These are phyloP conservation scores for Excoecaria cochinchinensis DNA, from an alignment of 345 rosid genomes.

Conservation along the genomic window DNA sequence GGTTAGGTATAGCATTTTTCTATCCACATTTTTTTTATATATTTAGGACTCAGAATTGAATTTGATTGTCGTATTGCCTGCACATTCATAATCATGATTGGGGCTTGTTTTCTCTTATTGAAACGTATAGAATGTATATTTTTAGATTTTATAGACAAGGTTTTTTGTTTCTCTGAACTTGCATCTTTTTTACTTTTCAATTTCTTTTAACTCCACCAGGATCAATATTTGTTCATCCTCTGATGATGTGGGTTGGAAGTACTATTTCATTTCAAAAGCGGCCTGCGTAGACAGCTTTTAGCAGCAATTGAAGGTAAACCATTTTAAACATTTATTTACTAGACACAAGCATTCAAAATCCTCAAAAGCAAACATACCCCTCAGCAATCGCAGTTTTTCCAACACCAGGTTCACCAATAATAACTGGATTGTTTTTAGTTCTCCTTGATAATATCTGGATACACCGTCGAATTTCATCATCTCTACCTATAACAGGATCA, in stretches of 20 bases:
- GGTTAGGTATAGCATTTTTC: neutral
- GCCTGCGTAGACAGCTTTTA: neutral
- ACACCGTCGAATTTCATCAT: conserved; percentile 85
- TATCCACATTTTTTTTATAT: neutral
- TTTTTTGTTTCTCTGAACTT: neutral
- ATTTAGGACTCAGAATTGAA: neutral
- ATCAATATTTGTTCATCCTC: neutral
- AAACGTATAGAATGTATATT: neutral
- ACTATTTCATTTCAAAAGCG: neutral
- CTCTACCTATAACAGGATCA: conserved; percentile 90
- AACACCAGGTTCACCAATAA: conserved; percentile 95
- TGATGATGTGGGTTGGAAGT: neutral
- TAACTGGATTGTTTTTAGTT: conserved; percentile 92
- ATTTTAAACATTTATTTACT: neutral
- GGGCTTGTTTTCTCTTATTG: neutral
- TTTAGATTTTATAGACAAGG: neutral
- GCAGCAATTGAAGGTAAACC: neutral
- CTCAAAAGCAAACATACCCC: conserved; percentile 47
- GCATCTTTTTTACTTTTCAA: neutral
- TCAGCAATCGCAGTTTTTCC: conserved; percentile 93
- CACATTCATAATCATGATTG: neutral
- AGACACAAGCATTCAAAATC: neutral
- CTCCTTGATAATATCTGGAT: conserved; percentile 88
- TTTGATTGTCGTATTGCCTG: neutral
- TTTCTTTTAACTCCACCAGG: neutral